These are phyloP conservation scores for Suillus paluster DNA, from an alignment of 768 basidiomycete species.

Conservation along the genomic window DNA sequence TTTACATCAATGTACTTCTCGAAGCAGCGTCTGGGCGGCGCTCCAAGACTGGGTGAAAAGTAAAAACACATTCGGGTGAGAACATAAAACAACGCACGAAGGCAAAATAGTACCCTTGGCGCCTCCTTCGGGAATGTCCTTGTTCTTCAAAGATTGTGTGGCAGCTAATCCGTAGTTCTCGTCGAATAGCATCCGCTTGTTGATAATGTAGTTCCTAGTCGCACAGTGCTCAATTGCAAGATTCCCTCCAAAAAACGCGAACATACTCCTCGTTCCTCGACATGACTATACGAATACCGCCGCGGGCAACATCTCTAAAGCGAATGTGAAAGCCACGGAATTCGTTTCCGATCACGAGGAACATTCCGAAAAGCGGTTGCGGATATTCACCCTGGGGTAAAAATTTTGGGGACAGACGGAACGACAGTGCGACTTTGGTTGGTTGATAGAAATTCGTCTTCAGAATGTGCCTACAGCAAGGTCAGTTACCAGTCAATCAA, in stretches of 20 bases:
- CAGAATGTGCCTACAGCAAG: conserved; percentile 66
- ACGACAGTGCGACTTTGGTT: conserved; percentile 95
- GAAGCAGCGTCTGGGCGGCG: conserved; percentile 83
- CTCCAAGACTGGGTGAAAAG: conserved; percentile 62
- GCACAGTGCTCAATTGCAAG: background rate
- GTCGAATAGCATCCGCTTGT: conserved; percentile 93
- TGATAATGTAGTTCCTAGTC: conserved; percentile 89
- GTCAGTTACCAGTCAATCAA: conserved; percentile 11
- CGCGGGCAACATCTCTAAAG: conserved; percentile 97
- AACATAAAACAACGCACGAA: conserved; percentile 53
- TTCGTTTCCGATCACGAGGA: conserved; percentile 91
- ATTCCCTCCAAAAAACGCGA: background rate
- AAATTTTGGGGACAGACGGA: conserved; percentile 93
- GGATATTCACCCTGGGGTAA: conserved; percentile 96
- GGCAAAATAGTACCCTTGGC: conserved; percentile 97
- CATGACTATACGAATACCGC: conserved; percentile 94
- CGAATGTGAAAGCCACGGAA: conserved; percentile 95
- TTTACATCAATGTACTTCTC: conserved; percentile 97
- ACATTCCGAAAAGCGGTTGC: conserved; percentile 90
- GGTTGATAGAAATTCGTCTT: conserved; percentile 99
- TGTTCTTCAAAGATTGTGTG: conserved; percentile 95
- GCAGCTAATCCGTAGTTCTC: conserved; percentile 97
- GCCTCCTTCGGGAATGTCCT: conserved; percentile 97
- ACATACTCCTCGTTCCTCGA: conserved; percentile 92
- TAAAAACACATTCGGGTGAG: background rate